Evolutionary conservation across 176 grass and related monocot genomes (phyloP).

Genomic region (Eremochloa ophiuroides): DNA sequence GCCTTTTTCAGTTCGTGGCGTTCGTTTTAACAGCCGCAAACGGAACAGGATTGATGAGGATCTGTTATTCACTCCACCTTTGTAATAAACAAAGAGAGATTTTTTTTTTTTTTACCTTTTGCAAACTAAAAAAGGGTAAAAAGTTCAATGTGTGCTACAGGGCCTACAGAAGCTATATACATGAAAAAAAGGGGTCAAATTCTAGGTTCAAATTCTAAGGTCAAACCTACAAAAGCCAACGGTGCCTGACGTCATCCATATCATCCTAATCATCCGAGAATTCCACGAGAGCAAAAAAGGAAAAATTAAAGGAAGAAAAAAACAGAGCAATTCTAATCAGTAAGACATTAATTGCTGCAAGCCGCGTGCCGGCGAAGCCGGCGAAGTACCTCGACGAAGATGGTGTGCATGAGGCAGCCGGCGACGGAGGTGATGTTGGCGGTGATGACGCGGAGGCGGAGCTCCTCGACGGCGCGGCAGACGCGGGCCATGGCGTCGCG

Average conservation of each 20-base stretch:
- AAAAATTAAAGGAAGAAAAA: no score
- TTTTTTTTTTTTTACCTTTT: no score
- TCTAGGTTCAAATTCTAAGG: background rate
- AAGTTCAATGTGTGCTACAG: background rate
- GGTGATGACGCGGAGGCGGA: constrained; percentile 65
- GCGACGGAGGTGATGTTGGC: constrained; percentile 65
- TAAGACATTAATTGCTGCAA: no score
- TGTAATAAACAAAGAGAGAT: background rate
- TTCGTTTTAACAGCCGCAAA: background rate
- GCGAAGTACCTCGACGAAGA: constrained; percentile 75
- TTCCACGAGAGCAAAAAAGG: no score
- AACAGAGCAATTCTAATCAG: background rate
- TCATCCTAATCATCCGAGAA: background rate
- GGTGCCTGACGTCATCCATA: background rate
- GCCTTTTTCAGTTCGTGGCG: background rate
- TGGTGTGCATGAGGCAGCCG: constrained; percentile 55
- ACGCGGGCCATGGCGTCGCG: constrained; percentile 61
- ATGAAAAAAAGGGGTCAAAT: no score
- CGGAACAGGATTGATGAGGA: background rate
- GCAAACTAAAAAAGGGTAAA: no score
- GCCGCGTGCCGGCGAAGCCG: no score
- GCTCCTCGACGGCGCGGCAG: constrained; percentile 64
- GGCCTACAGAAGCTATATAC: no score
- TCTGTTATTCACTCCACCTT: background rate
- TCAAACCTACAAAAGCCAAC: background rate